Evolutionary conservation across 2,329 filamentous ascomycete species (phyloP), one percentile per base, ranked within the genome.

Genomic region (Diplocarpon rosae): DNA sequence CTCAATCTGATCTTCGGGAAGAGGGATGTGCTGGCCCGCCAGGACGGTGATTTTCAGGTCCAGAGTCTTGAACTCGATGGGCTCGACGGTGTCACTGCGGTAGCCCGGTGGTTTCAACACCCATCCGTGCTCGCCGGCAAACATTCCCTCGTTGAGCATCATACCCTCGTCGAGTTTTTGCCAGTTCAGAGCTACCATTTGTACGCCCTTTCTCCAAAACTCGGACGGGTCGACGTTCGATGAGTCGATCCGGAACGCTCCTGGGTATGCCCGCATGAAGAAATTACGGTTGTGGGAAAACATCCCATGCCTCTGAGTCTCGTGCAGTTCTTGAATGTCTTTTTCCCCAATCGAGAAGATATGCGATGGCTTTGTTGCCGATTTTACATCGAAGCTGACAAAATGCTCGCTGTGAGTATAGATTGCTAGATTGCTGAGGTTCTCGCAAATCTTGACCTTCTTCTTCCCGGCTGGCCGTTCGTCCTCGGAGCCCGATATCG

Each of bases 101-200:
- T 88, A 92, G 13, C 82, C 82, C 28, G 72, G 62, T 0, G 89
- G 88, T 64, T 95, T 95, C 49, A 92, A 70, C 2, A 89, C 78
- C 85, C 86, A 95, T 33, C 90, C 89, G 34, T 76, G 69, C 40
- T 85, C 83, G 9, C 79, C 84, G 1, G 78, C 75, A 63, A 95
- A 95, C 86, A 94, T 92, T 55, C 78, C 89, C 59, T 92, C 81
- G 59, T 95, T 95, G 12, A 95, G 73, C 90, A 95, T 95, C 81
- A 93, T 93, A 28, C 86, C 88, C 55, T 86, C 83, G 58, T 95
- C 88, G 63, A 84, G 80, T 49, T 80, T 82, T 64, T 96, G 89
- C 86, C 89, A 96, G 65, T 95, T 95, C 49, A 96, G 69, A 0
- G 89, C 89, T 1, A 93, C 87, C 55, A 95, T 82, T 63, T 95